Percentiles rank a stretch among this genome's conserved stretches.
These are phyloP conservation scores for Rhizodiscina lignyota DNA, from an alignment of 495 filamentous ascomycete genomes.

Conservation along the genomic window DNA sequence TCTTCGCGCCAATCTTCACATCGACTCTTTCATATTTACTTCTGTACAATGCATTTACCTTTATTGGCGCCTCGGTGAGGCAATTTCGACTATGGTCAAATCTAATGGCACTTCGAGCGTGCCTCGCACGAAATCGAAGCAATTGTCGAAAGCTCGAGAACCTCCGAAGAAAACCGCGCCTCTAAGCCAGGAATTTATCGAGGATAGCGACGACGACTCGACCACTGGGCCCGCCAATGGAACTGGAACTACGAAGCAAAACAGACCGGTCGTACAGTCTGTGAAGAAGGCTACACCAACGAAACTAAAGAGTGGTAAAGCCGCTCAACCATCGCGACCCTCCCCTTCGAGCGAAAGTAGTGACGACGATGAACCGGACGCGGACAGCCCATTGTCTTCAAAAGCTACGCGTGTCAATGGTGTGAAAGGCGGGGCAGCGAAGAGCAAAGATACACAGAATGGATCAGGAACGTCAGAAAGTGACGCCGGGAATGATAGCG, in stretches of 20 bases:
- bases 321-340: background rate
- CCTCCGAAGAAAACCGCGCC: background rate
- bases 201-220: background rate
- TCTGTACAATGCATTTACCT: no score
- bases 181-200: background rate
- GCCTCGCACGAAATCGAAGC: background rate
- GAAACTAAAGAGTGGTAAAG: background rate
- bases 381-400: background rate
- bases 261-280: background rate
- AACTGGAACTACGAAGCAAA: background rate
- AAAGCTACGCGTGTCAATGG: background rate
- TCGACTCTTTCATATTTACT: background rate
- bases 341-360: background rate
- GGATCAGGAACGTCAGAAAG: background rate
- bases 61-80: no score
- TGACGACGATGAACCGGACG: background rate
- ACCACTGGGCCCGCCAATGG: background rate
- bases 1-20: constrained; percentile 4
- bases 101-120: background rate
- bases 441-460: background rate
- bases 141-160: background rate
- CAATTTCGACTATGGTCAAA: background rate
- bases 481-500: no score
- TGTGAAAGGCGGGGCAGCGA: background rate
- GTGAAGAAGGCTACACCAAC: background rate